phyloP scores from a whole-genome alignment of 495 filamentous ascomycete genomes.

The Staphylotrichum tortipilum region DNA sequence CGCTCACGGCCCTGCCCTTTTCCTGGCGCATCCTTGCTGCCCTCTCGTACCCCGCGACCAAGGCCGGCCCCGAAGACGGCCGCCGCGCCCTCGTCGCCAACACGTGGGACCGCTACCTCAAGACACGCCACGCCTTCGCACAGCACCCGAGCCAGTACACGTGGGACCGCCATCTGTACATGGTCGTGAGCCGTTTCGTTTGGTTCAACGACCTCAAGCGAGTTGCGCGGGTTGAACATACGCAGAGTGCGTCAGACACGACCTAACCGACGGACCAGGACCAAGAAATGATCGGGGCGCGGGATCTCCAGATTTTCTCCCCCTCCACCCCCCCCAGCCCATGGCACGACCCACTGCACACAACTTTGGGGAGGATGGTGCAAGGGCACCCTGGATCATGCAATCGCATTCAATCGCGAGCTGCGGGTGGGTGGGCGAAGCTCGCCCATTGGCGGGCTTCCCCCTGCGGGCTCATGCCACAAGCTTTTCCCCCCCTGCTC shows the following conservation, averaged over 20 bases:
- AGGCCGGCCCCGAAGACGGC: conserved; percentile 16
- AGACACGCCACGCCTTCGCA: conserved; percentile 29
- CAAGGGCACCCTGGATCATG: background rate
- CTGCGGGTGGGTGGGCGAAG: too few relatives aligned
- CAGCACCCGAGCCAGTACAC: conserved; percentile 33
- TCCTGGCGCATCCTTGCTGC: conserved; percentile 29
- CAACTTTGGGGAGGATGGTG: background rate
- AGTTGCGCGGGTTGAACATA: conserved; percentile 7
- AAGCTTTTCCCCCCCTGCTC: background rate
- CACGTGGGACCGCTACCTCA: conserved; percentile 28
- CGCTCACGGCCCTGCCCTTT: conserved; percentile 32
- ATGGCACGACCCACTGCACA: background rate
- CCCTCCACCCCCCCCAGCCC: too few relatives aligned
- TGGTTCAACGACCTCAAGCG: conserved; percentile 37
- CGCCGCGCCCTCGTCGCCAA: conserved; percentile 27
- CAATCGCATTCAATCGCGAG: too few relatives aligned
- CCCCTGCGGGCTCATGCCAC: background rate
- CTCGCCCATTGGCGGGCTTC: background rate
- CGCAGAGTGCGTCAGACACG: background rate
- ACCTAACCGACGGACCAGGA: background rate
- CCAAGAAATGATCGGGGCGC: too few relatives aligned
- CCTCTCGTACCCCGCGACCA: conserved; percentile 21
- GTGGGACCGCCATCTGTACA: conserved; percentile 37
- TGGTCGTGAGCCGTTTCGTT: conserved; percentile 36
- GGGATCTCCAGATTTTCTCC: background rate